A percentile compares a stretch with the other conserved stretches of the same genome.
Conservation (phyloP, 257 asterid species). For the Fraxinus pennsylvanica region DNA sequence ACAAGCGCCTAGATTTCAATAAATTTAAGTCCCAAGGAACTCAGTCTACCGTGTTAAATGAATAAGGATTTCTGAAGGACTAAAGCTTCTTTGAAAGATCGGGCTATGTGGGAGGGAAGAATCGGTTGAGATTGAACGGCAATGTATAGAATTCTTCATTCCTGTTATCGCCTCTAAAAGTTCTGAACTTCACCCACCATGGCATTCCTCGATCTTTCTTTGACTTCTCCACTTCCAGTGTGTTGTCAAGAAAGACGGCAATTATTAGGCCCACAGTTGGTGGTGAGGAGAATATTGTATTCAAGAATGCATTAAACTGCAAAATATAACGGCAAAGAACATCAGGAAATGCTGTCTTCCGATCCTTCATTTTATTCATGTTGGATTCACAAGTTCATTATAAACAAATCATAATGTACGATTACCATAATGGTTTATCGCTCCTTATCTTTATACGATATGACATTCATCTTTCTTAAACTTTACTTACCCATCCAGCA, state of each 20-base stretch:
- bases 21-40: constrained; percentile 26
- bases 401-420: no score
- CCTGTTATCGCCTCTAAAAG: constrained; percentile 89
- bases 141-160: constrained; percentile 93
- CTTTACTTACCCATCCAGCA: constrained; percentile 92
- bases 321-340: constrained; percentile 1
- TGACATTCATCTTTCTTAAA: neutral
- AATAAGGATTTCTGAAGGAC: constrained; percentile 19
- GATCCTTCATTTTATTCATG: neutral
- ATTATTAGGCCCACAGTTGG: constrained; percentile 79
- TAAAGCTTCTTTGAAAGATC: constrained; percentile 14
- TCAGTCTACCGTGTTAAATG: constrained; percentile 32
- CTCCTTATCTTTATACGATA: no score
- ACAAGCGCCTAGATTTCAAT: constrained; percentile 9
- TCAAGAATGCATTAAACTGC: constrained; percentile 92
- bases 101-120: constrained; percentile 87
- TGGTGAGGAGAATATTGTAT: constrained; percentile 85
- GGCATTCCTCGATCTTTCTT: constrained; percentile 99
- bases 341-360: neutral
- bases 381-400: no score
- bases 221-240: constrained; percentile 87
- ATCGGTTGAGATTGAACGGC: constrained; percentile 93
- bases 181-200: constrained; percentile 95
- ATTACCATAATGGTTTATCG: no score
- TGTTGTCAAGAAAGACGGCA: constrained; percentile 91